phyloP scores from a whole-genome alignment of 768 basidiomycete species.

The Mycena olivaceomarginata region DNA sequence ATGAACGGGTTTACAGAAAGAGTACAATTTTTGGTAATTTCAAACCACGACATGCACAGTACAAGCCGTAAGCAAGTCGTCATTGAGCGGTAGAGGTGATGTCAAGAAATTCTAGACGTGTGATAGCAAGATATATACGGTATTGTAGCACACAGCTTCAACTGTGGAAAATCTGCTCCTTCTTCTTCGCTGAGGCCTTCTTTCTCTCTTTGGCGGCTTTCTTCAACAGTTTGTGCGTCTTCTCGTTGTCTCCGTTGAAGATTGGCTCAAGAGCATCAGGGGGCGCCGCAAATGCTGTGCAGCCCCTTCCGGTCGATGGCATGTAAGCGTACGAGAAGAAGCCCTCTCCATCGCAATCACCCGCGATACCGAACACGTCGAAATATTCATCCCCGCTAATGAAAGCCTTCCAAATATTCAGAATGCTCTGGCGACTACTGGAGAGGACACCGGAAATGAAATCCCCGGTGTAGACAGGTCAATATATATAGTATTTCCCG shows the following conservation, averaged over 20 bases:
- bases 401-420: slow-evolving; percentile 11
- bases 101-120: no score
- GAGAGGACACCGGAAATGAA: slow-evolving; percentile 9
- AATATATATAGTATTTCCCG: neutral
- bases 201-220: neutral
- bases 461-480: neutral
- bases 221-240: neutral
- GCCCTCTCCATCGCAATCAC: neutral
- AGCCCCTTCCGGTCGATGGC: neutral
- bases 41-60: no score
- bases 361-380: neutral
- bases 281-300: neutral
- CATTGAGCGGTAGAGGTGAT: no score
- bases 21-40: no score
- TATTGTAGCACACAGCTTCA: neutral
- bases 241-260: slow-evolving; percentile 10
- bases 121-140: no score
- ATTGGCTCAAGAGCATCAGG: neutral
- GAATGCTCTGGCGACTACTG: slow-evolving; percentile 11
- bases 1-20: no score
- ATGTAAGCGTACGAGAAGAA: neutral
- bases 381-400: neutral
- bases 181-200: no score
- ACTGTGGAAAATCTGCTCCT: neutral
- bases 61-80: no score